These are phyloP conservation scores for Xylaria sp. DNA, from an alignment of 2,329 filamentous ascomycete genomes.

Conservation along the genomic window DNA sequence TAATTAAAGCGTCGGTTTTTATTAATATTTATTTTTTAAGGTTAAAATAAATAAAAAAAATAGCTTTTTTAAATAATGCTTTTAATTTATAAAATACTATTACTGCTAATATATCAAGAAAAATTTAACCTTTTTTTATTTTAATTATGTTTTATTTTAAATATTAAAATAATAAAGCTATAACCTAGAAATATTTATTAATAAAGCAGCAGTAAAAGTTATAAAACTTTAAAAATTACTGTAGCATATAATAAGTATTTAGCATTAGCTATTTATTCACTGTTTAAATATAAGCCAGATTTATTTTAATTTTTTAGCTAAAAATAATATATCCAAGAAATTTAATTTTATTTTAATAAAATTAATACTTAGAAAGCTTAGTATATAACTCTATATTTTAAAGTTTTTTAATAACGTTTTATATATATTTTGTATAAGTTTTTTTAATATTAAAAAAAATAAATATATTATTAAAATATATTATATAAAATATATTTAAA, in stretches of 20 bases:
- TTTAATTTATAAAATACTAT: no score
- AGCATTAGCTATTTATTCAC: no score
- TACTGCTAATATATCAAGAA: no score
- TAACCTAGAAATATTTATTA: no score
- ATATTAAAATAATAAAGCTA: no score
- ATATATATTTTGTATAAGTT: neutral
- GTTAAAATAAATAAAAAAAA: neutral
- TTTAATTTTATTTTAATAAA: neutral
- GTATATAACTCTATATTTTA: neutral
- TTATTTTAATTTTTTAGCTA: neutral
- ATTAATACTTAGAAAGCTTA: neutral
- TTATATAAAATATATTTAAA: neutral
- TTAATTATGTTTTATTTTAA: no score
- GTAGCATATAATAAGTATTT: no score
- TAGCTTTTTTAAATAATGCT: neutral
- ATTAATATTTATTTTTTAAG: conserved; percentile 4
- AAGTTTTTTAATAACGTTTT: neutral
- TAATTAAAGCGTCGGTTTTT: neutral
- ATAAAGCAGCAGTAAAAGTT: no score
- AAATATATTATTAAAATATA: neutral
- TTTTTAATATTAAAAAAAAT: neutral
- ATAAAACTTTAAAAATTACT: no score
- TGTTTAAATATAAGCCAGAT: neutral
- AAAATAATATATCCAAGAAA: neutral
- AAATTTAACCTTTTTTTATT: no score